Percentiles rank a stretch among this genome's conserved stretches.
Conservation (phyloP, 352 stramenopile genomes). For the Pythium phragmitis region DNA sequence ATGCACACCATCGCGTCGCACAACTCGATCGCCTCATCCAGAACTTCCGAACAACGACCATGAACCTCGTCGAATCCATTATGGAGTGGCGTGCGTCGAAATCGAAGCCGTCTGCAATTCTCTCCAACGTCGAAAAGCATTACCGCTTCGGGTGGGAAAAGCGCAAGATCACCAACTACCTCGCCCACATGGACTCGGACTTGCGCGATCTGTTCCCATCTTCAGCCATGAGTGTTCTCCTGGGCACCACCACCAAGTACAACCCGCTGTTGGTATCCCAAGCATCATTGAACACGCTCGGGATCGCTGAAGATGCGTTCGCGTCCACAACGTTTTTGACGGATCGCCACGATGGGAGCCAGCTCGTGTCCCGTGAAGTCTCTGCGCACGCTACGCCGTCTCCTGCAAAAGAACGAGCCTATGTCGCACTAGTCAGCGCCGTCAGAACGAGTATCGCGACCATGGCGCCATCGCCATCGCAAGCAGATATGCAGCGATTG, state of each 20-base stretch:
- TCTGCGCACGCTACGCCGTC: background rate
- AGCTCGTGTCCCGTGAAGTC: background rate
- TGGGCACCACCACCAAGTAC: constrained; percentile 38
- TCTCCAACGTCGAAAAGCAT: constrained; percentile 40
- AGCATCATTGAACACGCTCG: constrained; percentile 23
- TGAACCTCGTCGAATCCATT: constrained; percentile 43
- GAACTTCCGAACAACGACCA: constrained; percentile 33
- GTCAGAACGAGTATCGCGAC: background rate
- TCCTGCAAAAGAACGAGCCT: constrained; percentile 12
- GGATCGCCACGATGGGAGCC: constrained; percentile 22
- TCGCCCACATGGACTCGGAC: constrained; percentile 44
- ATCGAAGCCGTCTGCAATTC: constrained; percentile 25
- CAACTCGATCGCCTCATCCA: constrained; percentile 36
- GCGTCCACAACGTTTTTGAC: constrained; percentile 57
- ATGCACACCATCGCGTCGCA: constrained; percentile 27
- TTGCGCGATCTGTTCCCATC: constrained; percentile 42
- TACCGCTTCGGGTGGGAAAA: constrained; percentile 50
- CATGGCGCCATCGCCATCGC: background rate
- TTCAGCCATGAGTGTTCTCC: constrained; percentile 30
- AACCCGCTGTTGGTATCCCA: constrained; percentile 45
- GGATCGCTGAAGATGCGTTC: constrained; percentile 18
- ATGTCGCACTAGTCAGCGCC: constrained; percentile 11
- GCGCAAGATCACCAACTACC: constrained; percentile 38
- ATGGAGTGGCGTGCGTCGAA: constrained; percentile 41
- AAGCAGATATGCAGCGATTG: constrained; percentile 5